Base-by-base conservation (phyloP, 352 stramenopile genomes). In the Phytophthora melonis region DNA sequence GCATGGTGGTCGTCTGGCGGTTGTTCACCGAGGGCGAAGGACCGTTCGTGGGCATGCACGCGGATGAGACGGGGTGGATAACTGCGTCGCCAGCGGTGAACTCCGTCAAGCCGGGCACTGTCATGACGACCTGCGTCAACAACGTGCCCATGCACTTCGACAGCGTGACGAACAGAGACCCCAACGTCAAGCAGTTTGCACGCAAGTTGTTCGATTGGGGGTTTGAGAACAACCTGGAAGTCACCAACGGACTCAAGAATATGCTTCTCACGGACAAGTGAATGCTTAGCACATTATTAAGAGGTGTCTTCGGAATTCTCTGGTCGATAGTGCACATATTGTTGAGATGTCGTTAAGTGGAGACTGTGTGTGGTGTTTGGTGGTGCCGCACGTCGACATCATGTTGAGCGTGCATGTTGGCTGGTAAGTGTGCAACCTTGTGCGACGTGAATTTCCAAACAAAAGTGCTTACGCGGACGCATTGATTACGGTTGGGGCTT, bases 191-290 rank as follows among this genome's bases (percentile, higher is more conserved):
- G 45, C 45, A 52, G n/a, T 52, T 52, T 23, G 45, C 45, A 8
- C 23, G 45, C 16, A 52, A 25, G n/a, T 25, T 52, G 23, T 52
- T 52, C n/a, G 45, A 52, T 10, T 52, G 45, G 45, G 45, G 45
- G 11, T 54, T 34, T 21, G 50, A 68, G 58, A 61, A 68, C 50
- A 53, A 47, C 10, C 19, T 32, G 34, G 10, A 61, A 61, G 52
- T 68, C 61, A 60, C 50, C 1, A 61, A 67, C 16, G 57, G 5
- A 23, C 32, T 67, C 3, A 27, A 65, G 19, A 65, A 58, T 5
- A 30, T 62, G 27, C 25, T 62, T 13, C 30, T 67, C 13, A 52
- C 27, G 3, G 41, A 49, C 1, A 21, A 65, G 45, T 65, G 34
- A 41, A 41, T 25, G 23, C 23, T 25, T 25, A 25, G 2, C 23